Conservation (phyloP, 495 filamentous ascomycete genomes). For the Lepraria neglecta region DNA sequence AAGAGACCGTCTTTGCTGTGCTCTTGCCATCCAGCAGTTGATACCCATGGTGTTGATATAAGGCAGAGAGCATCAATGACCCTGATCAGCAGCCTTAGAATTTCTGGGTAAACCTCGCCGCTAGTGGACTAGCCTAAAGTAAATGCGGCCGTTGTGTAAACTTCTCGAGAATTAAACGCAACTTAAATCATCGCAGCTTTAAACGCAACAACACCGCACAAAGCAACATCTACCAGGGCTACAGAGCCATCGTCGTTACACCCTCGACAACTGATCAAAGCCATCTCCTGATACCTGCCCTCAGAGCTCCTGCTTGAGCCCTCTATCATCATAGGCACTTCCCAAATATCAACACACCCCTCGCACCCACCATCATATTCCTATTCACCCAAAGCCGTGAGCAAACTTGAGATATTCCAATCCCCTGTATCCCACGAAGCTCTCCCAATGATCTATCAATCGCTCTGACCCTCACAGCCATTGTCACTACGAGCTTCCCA, state of each 20-base stretch:
- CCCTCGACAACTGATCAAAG: background rate
- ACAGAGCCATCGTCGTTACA: background rate
- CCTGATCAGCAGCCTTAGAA: background rate
- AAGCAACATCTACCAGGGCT: background rate
- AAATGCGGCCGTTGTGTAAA: slow-evolving; percentile 9
- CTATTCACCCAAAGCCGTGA: background rate
- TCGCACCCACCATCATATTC: background rate
- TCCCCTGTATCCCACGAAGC: background rate
- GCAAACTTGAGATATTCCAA: background rate
- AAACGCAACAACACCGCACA: background rate
- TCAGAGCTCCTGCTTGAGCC: background rate
- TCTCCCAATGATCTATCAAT: background rate
- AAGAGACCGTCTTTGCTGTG: no score
- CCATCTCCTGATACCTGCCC: background rate
- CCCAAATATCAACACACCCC: slow-evolving; percentile 8
- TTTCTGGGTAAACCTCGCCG: background rate
- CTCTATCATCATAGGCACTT: background rate
- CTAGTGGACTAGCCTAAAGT: slow-evolving; percentile 5
- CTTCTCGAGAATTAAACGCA: background rate
- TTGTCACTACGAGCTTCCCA: background rate
- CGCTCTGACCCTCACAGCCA: background rate
- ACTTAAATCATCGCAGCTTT: background rate
- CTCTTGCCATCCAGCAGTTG: no score
- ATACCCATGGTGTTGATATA: no score
- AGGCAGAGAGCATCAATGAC: no score